Evolutionary conservation across 805 yeast genomes (phyloP).

Genomic region (Kazachstania martiniae): DNA sequence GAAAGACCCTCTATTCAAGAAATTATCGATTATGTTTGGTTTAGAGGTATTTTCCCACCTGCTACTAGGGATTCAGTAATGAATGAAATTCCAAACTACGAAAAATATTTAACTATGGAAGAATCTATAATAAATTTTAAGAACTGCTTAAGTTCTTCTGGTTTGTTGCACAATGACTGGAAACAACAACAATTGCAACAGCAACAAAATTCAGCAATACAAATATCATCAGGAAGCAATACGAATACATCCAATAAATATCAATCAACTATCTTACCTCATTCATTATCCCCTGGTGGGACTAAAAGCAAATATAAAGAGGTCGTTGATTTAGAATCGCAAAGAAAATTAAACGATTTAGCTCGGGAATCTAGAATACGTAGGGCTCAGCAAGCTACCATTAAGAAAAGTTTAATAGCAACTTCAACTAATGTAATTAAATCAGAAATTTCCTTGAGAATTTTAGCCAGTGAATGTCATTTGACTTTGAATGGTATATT

Average conservation of each 20-base stretch:
- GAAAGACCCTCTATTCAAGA: slow-evolving; percentile 74
- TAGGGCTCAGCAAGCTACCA: slow-evolving; percentile 26
- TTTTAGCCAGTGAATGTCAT: slow-evolving; percentile 36
- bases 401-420: slow-evolving; percentile 23
- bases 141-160: slow-evolving; percentile 52
- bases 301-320: slow-evolving; percentile 81
- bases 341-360: slow-evolving; percentile 24
- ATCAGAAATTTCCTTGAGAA: slow-evolving; percentile 29
- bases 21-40: slow-evolving; percentile 77
- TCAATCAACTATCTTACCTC: slow-evolving; percentile 53
- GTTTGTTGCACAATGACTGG: slow-evolving; percentile 28
- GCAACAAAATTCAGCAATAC: slow-evolving; percentile 2
- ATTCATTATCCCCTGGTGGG: slow-evolving; percentile 85
- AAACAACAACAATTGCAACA: neutral
- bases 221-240: slow-evolving; percentile 2
- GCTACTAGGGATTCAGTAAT: slow-evolving; percentile 36
- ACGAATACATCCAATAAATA: slow-evolving; percentile 30
- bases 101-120: slow-evolving; percentile 40
- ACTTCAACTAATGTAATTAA: slow-evolving; percentile 29
- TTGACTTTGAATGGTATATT: slow-evolving; percentile 36
- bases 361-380: slow-evolving; percentile 28
- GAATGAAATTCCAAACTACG: slow-evolving; percentile 53
- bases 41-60: slow-evolving; percentile 78
- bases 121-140: slow-evolving; percentile 61
- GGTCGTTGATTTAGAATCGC: slow-evolving; percentile 34